Percentiles rank a stretch among this genome's conserved stretches.
phyloP scores from a whole-genome alignment of 2,329 filamentous ascomycete species.

The Fusarium nematophilum region DNA sequence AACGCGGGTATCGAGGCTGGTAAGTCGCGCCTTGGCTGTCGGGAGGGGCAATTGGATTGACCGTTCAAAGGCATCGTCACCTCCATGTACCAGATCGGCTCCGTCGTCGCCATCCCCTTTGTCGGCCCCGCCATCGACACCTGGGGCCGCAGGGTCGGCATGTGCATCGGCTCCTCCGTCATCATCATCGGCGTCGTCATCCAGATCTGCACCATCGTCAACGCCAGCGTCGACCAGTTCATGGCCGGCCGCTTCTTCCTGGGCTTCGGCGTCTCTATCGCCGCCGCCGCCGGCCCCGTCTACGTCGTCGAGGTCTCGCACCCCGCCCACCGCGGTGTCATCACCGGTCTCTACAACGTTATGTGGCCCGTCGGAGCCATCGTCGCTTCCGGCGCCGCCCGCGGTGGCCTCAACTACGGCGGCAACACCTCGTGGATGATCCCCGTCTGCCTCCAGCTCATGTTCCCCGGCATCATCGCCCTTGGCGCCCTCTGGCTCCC shows the following conservation, averaged over 20 bases:
- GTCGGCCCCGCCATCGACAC: constrained; percentile 61
- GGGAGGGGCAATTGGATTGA: not conserved
- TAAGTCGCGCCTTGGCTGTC: not conserved
- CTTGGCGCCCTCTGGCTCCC: constrained; percentile 47
- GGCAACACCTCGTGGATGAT: constrained; percentile 54
- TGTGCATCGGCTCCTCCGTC: constrained; percentile 57
- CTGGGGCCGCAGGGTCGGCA: constrained; percentile 60
- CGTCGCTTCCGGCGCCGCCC: constrained; percentile 58
- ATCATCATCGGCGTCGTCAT: constrained; percentile 59
- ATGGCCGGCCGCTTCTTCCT: constrained; percentile 69
- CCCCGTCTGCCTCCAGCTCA: constrained; percentile 54
- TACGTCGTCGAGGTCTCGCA: constrained; percentile 61
- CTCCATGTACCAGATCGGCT: constrained; percentile 62
- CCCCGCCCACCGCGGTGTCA: constrained; percentile 58
- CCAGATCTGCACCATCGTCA: constrained; percentile 53
- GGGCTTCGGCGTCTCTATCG: constrained; percentile 65
- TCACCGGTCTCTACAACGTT: constrained; percentile 67
- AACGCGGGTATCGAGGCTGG: constrained; percentile 41
- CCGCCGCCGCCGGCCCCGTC: constrained; percentile 58
- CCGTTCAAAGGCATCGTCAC: constrained; percentile 39
- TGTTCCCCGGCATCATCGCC: constrained; percentile 52
- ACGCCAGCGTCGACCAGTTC: constrained; percentile 52
- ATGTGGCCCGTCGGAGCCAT: constrained; percentile 61
- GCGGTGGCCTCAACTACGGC: constrained; percentile 51
- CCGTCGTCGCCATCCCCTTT: constrained; percentile 60